phyloP scores from a whole-genome alignment of 805 yeast genomes.

The Cyberlindnera mrakii region DNA sequence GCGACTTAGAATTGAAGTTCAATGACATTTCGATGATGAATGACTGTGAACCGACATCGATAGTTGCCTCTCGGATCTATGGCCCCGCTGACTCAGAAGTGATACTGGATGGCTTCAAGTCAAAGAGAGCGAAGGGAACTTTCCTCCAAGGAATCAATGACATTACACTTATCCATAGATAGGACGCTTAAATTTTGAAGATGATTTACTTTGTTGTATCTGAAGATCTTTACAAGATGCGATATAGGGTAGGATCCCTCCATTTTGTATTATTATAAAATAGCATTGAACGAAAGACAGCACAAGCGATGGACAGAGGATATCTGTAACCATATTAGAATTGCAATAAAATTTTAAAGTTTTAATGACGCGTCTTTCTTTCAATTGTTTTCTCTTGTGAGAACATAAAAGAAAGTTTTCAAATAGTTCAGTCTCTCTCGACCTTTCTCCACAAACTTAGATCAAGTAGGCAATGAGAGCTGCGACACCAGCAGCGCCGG shows the following conservation, averaged over 20 bases:
- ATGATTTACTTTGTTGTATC: too few relatives aligned
- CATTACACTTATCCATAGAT: background rate
- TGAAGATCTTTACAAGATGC: too few relatives aligned
- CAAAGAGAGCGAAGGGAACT: background rate
- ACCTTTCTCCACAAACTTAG: background rate
- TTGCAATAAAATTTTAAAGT: too few relatives aligned
- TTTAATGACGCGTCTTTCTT: too few relatives aligned
- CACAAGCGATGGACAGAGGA: too few relatives aligned
- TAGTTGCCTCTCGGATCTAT: constrained; percentile 9
- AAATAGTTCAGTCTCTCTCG: background rate
- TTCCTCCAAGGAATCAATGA: constrained; percentile 5
- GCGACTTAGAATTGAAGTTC: constrained; percentile 6
- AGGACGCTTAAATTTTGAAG: too few relatives aligned
- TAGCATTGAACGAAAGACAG: too few relatives aligned
- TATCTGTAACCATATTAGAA: too few relatives aligned
- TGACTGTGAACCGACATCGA: background rate
- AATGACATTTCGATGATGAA: constrained; percentile 9
- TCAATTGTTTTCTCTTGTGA: too few relatives aligned
- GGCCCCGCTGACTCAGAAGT: constrained; percentile 10
- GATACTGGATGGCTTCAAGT: constrained; percentile 11
- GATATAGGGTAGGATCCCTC: too few relatives aligned
- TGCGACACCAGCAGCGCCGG: constrained; percentile 7
- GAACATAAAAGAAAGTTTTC: background rate
- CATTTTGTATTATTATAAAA: too few relatives aligned
- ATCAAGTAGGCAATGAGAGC: constrained; percentile 7